Evolutionary conservation across 139 green algal genomes (phyloP), one percentile per base, ranked within the genome.

Genomic region (Cymbomonas tetramitiformis): DNA sequence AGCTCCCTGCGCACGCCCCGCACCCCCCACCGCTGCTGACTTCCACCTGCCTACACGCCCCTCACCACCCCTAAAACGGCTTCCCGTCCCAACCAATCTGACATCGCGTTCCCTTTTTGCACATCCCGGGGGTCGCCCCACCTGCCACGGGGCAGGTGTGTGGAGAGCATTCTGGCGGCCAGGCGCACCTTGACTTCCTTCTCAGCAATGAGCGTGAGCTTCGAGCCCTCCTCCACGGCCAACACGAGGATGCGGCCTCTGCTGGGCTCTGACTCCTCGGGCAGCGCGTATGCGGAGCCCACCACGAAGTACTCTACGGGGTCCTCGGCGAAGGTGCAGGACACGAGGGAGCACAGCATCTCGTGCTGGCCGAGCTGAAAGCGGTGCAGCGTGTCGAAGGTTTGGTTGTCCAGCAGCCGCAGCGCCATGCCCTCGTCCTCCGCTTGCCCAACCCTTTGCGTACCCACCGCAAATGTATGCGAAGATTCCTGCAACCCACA

Each of bases 221-320:
- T 58, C 5, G 34, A 86, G 47, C 63, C 50, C 15, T 77, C 68
- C 23, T 65, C 39, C 15, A 71, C 73, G 5, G 53, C n/a, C 21
- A 88, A 72, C 9, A 93, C 67, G n/a, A 90, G 57, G 19, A 93
- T 82, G 40, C 83, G 66, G 1, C 83, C 83, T 65, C 79, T 80
- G 23, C 64, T 78, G n/a, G 87, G 86, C 65, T 96, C 90, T 0
- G 53, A 12, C 63, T 96, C 90, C 0, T 86, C 74, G 0, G 71
- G 72, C 0, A 70, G 40, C 2, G 77, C 38, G 23, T 59, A 73
- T 8, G 67, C 73, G 2, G 86, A 95, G 25, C 90, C 90, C n/a
- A 96, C 76, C 0, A 88, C 61, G 60, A 76, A 94, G 60, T 85
- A 92, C 12, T 28, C 12, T 3, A 33, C 39, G 3, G 66, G 46